Conservation (phyloP, 495 filamentous ascomycete genomes). For the Beverwykella pulmonaria region DNA sequence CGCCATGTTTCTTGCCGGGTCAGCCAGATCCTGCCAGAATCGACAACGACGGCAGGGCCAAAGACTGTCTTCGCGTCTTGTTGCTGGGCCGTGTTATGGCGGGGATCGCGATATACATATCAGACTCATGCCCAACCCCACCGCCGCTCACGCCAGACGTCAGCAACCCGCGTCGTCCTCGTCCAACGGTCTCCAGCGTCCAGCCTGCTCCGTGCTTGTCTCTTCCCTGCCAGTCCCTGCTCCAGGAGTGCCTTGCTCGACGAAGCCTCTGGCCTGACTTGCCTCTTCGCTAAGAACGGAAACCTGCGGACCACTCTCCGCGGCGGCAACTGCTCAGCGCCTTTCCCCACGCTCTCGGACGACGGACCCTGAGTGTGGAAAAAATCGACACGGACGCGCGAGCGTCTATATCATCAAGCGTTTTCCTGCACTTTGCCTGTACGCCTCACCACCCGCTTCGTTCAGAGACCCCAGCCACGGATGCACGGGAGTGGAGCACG, state of each 20-base stretch:
- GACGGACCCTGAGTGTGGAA: background rate
- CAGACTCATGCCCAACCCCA: slow-evolving; percentile 14
- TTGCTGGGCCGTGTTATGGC: slow-evolving; percentile 16
- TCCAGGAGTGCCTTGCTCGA: slow-evolving; percentile 13
- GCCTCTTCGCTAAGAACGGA: slow-evolving; percentile 23
- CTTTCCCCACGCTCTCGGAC: slow-evolving; percentile 26
- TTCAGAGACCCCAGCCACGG: slow-evolving; percentile 4
- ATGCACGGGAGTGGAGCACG: background rate
- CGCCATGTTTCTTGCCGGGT: slow-evolving; percentile 10
- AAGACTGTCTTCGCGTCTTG: slow-evolving; percentile 18
- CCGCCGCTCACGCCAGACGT: slow-evolving; percentile 26
- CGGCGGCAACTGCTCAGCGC: slow-evolving; percentile 21
- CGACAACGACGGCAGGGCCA: slow-evolving; percentile 23
- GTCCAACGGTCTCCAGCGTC: slow-evolving; percentile 11
- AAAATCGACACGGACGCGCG: background rate
- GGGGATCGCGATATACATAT: slow-evolving; percentile 24
- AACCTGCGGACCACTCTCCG: slow-evolving; percentile 22
- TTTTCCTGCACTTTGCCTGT: slow-evolving; percentile 1
- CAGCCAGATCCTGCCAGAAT: slow-evolving; percentile 29
- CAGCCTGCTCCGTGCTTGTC: slow-evolving; percentile 8
- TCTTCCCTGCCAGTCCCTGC: background rate
- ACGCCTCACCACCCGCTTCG: slow-evolving; percentile 17
- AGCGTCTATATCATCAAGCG: slow-evolving; percentile 16
- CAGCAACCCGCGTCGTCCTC: slow-evolving; percentile 23
- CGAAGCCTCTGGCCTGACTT: slow-evolving; percentile 2